Evolutionary conservation across 441 rosid genomes (phyloP).

Genomic region (Pelargonium cotyledonis): DNA sequence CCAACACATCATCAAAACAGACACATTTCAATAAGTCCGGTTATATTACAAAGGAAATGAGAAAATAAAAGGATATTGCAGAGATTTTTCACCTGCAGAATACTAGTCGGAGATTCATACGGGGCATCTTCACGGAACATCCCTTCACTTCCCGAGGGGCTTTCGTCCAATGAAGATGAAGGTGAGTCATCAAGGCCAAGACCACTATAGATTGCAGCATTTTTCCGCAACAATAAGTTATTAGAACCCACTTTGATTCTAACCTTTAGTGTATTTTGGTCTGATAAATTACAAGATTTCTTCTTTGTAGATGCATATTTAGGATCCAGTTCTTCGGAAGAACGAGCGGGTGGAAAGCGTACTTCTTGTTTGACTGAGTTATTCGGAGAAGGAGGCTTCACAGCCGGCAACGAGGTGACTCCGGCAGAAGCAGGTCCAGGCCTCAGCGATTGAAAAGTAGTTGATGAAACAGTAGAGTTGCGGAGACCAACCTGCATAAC

Average conservation of each 20-base stretch:
- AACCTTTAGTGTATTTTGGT: constrained; percentile 69
- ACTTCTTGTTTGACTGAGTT: constrained; percentile 43
- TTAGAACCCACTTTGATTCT: constrained; percentile 85
- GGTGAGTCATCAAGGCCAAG: constrained; percentile 95
- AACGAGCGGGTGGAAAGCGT: constrained; percentile 32
- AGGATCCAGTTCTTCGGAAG: constrained; percentile 33
- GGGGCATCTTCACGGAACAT: constrained; percentile 42
- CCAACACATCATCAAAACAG: constrained; percentile 23
- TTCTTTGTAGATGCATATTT: constrained; percentile 40
- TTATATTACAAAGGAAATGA: constrained; percentile 13
- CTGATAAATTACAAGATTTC: constrained; percentile 43
- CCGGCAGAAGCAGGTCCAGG: constrained; percentile 35
- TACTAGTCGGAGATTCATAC: constrained; percentile 57
- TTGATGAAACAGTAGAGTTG: constrained; percentile 32
- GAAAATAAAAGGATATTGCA: constrained; percentile 19
- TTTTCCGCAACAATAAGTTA: constrained; percentile 58
- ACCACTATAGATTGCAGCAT: constrained; percentile 84
- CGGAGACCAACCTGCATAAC: constrained; percentile 45
- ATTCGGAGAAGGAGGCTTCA: constrained; percentile 34
- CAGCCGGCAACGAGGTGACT: constrained; percentile 29
- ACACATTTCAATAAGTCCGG: constrained; percentile 7
- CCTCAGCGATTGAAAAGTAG: constrained; percentile 34
- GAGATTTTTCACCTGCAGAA: constrained; percentile 53
- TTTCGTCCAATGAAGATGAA: constrained; percentile 70
- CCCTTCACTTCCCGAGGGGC: constrained; percentile 79